Conservation (phyloP, 208 protist genomes). For the Wallacemonas sp. region DNA sequence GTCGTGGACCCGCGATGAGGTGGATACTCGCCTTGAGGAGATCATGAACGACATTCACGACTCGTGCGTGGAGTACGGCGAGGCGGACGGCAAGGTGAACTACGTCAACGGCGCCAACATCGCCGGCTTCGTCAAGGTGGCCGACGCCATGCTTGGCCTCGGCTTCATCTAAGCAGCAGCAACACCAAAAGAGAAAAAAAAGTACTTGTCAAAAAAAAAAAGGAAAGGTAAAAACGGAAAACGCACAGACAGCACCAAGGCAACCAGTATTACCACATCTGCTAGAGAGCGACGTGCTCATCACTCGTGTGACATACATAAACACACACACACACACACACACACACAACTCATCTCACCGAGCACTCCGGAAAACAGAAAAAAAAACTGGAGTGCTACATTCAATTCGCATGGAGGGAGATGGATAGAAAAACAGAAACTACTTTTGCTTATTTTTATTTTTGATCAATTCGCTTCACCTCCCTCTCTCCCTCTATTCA, state of each 20-base stretch:
- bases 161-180: constrained; percentile 46
- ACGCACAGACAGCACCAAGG: no score
- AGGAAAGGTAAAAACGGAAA: constrained; percentile 4
- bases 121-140: constrained; percentile 89
- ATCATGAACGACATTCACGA: constrained; percentile 93
- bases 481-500: background rate
- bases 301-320: no score
- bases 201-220: background rate
- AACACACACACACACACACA: no score
- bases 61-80: constrained; percentile 57
- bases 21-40: constrained; percentile 77
- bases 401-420: background rate
- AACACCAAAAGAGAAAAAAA: background rate
- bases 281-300: no score
- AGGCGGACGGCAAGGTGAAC: constrained; percentile 55
- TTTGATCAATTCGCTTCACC: background rate
- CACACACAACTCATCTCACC: no score
- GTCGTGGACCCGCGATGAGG: constrained; percentile 85
- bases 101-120: constrained; percentile 92
- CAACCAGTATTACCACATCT: no score
- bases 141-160: constrained; percentile 71
- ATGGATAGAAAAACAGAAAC: no score
- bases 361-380: no score
- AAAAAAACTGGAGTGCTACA: no score
- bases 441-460: no score